phyloP scores from a whole-genome alignment of 2,329 filamentous ascomycete species.

The Rugonectria rugulosa region DNA sequence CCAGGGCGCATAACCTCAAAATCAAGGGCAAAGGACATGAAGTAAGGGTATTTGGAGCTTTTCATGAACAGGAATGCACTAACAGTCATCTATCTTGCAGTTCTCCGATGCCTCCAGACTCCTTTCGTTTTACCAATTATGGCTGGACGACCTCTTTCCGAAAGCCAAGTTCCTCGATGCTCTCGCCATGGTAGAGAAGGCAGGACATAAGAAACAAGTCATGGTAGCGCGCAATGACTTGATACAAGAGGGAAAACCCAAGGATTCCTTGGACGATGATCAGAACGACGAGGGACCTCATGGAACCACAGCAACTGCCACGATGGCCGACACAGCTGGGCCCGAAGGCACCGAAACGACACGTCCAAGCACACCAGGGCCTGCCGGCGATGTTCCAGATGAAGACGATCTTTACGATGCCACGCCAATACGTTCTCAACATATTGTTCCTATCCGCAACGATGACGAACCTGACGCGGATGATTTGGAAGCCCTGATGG shows the following conservation, averaged over 20 bases:
- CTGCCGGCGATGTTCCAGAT: constrained; percentile 43
- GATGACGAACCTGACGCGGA: constrained; percentile 52
- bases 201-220: constrained; percentile 84
- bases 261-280: constrained; percentile 44
- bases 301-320: constrained; percentile 25
- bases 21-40: constrained; percentile 96
- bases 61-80: neutral
- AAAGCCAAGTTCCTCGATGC: constrained; percentile 94
- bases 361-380: constrained; percentile 38
- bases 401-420: constrained; percentile 63
- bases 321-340: constrained; percentile 41
- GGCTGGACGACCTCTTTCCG: constrained; percentile 95
- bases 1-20: constrained; percentile 73
- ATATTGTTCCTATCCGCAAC: constrained; percentile 32
- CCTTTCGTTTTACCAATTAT: constrained; percentile 91
- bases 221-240: constrained; percentile 78
- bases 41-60: constrained; percentile 53
- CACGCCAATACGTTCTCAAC: constrained; percentile 50
- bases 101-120: constrained; percentile 85
- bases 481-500: constrained; percentile 63
- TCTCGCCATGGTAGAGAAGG: constrained; percentile 88
- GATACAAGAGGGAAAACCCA: constrained; percentile 79
- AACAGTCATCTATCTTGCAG: constrained; percentile 48
- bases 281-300: constrained; percentile 24
- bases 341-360: constrained; percentile 47